A percentile compares a stretch with the other conserved stretches of the same genome.
Evolutionary conservation across 1,284 basidiomycete genomes (phyloP).

Genomic region (Ganoderma resinaceum): DNA sequence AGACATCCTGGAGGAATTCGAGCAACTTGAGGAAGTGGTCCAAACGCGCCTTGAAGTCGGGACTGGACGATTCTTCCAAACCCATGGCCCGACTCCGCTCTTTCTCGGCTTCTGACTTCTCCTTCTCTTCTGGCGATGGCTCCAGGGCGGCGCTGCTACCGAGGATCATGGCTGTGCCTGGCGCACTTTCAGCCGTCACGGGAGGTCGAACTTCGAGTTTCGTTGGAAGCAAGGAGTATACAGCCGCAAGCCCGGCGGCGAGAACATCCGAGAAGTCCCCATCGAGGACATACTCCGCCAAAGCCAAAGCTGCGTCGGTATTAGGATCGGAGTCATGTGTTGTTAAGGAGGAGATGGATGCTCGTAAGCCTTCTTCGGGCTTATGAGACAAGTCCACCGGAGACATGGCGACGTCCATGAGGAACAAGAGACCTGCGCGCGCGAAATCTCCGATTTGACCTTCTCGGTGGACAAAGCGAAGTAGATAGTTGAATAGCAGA

Average conservation of each 20-base stretch:
- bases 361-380: conserved; percentile 44
- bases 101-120: conserved; percentile 56
- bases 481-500: conserved; percentile 92
- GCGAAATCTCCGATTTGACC: conserved; percentile 95
- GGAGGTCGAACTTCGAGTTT: conserved; percentile 78
- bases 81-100: conserved; percentile 68
- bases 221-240: conserved; percentile 90
- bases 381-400: conserved; percentile 59
- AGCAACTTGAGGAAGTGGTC: conserved; percentile 91
- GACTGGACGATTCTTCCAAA: conserved; percentile 75
- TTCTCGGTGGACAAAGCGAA: conserved; percentile 95
- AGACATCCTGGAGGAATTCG: conserved; percentile 92
- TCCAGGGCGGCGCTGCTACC: conserved; percentile 59
- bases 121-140: conserved; percentile 58
- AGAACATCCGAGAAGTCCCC: conserved; percentile 97
- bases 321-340: conserved; percentile 63
- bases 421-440: conserved; percentile 88
- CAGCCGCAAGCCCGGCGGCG: conserved; percentile 91
- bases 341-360: conserved; percentile 35
- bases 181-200: conserved; percentile 46
- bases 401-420: conserved; percentile 95
- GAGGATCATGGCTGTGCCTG: conserved; percentile 65
- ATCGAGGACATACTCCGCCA: conserved; percentile 93
- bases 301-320: conserved; percentile 82
- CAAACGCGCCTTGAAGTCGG: conserved; percentile 82